phyloP scores from a whole-genome alignment of 192 early-diverging fungal species.

The Entomortierella chlamydospora region DNA sequence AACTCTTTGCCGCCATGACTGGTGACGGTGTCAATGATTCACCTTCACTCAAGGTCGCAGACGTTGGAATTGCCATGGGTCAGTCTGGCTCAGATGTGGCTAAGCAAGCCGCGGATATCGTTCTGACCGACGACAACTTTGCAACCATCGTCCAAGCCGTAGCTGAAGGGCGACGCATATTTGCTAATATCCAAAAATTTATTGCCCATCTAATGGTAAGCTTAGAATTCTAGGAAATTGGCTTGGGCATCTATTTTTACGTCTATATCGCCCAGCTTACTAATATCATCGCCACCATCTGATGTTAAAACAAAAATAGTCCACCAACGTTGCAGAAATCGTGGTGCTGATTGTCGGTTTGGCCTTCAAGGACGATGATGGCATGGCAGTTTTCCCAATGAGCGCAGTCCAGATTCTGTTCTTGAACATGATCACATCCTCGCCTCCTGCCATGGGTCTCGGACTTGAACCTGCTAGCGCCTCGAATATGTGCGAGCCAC shows the following conservation, averaged over 20 bases:
- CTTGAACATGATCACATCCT: slow-evolving; percentile 84
- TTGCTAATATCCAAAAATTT: slow-evolving; percentile 82
- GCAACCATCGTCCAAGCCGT: slow-evolving; percentile 84
- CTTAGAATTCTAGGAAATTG: slow-evolving; percentile 56
- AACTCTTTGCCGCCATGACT: slow-evolving; percentile 85
- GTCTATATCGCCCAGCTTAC: not conserved
- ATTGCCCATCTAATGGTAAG: slow-evolving; percentile 71
- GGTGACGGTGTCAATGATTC: slow-evolving; percentile 85
- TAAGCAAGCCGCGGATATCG: slow-evolving; percentile 92
- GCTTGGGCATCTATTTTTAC: slow-evolving; percentile 63
- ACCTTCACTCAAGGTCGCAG: slow-evolving; percentile 78
- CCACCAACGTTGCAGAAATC: slow-evolving; percentile 85
- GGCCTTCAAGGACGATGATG: slow-evolving; percentile 71
- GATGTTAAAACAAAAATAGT: slow-evolving; percentile 2
- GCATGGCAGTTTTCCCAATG: slow-evolving; percentile 78
- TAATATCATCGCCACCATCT: not conserved
- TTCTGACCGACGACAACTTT: slow-evolving; percentile 86
- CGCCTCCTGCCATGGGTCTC: slow-evolving; percentile 84
- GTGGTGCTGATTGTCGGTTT: slow-evolving; percentile 78
- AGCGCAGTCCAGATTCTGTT: slow-evolving; percentile 85
- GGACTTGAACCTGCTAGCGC: slow-evolving; percentile 74
- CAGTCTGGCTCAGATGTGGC: slow-evolving; percentile 93
- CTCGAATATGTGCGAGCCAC: slow-evolving; percentile 84
- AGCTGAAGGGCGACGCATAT: slow-evolving; percentile 84
- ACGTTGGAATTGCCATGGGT: slow-evolving; percentile 92